A percentile compares a stretch with the other conserved stretches of the same genome.
Conservation (phyloP, 345 rosid genomes). For the Boechera stricta region DNA sequence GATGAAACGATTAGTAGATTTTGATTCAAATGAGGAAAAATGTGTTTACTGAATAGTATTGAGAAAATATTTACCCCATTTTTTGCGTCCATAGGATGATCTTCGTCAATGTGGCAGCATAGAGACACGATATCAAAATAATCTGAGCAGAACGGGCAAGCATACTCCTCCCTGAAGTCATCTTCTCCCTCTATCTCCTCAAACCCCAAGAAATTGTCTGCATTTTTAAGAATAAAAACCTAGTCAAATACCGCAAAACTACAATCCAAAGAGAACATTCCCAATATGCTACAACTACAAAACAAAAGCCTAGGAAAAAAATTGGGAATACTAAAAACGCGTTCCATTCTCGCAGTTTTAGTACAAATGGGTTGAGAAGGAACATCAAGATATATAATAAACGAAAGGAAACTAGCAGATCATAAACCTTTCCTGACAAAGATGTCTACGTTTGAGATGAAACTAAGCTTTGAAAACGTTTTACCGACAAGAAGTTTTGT, state of each 20-base stretch:
- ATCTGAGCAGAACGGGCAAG: constrained; percentile 95
- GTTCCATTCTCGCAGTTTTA: constrained; percentile 36
- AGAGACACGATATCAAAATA: constrained; percentile 88
- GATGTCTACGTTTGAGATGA: constrained; percentile 24
- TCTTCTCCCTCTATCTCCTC: constrained; percentile 94
- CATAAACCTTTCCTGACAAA: constrained; percentile 21
- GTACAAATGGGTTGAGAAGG: neutral
- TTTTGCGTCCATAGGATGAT: constrained; percentile 80
- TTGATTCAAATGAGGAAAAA: constrained; percentile 12
- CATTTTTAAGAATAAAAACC: constrained; percentile 20
- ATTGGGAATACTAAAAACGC: constrained; percentile 34
- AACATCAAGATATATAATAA: constrained; percentile 22
- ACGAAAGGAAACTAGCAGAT: constrained; percentile 5
- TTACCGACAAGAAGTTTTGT: constrained; percentile 26
- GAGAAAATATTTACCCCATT: constrained; percentile 70
- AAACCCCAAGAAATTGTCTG: constrained; percentile 88
- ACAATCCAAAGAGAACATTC: constrained; percentile 2
- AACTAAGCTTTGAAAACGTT: constrained; percentile 13
- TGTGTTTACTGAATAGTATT: neutral
- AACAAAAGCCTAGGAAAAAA: constrained; percentile 18
- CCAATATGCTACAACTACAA: constrained; percentile 7
- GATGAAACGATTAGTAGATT: neutral
- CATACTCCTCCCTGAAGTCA: constrained; percentile 93
- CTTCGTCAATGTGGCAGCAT: constrained; percentile 95
- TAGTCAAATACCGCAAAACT: constrained; percentile 8